phyloP scores from a whole-genome alignment of 1,284 basidiomycete species.

The Boletellus deceptivus region DNA sequence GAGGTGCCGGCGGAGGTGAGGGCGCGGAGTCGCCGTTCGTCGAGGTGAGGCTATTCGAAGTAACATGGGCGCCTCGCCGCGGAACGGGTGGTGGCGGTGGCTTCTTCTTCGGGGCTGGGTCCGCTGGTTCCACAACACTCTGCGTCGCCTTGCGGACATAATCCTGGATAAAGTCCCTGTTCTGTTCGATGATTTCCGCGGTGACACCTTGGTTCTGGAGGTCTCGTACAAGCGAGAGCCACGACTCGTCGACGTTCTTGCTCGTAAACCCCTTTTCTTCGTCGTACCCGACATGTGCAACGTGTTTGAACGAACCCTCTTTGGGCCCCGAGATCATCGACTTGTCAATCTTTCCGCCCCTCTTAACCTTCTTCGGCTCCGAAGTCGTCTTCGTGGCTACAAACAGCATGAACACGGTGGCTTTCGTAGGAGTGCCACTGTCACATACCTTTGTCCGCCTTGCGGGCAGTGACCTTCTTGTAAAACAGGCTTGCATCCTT shows the following conservation, averaged over 20 bases:
- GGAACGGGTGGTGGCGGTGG: constrained; percentile 59
- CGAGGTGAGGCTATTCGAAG: constrained; percentile 37
- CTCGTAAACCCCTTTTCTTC: constrained; percentile 84
- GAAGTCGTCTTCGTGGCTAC: constrained; percentile 41
- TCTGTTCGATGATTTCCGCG: constrained; percentile 60
- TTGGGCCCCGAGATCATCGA: constrained; percentile 87
- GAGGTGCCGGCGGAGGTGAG: constrained; percentile 24
- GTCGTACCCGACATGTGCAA: constrained; percentile 96
- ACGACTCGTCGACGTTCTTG: constrained; percentile 89
- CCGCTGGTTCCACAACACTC: constrained; percentile 11
- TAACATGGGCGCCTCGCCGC: constrained; percentile 34
- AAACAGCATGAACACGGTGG: constrained; percentile 1
- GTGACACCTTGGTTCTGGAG: constrained; percentile 74
- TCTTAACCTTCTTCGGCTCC: constrained; percentile 57
- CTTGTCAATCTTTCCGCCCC: constrained; percentile 81
- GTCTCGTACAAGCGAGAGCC: constrained; percentile 76
- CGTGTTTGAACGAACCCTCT: constrained; percentile 80
- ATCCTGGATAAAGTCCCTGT: constrained; percentile 88
- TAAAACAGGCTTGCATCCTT: constrained; percentile 83
- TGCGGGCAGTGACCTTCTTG: constrained; percentile 81
- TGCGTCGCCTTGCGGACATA: constrained; percentile 68
- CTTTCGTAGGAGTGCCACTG: not conserved
- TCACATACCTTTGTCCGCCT: constrained; percentile 58
- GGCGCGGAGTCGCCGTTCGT: constrained; percentile 27
- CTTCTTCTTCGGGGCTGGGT: constrained; percentile 48